Evolutionary conservation across 495 filamentous ascomycete genomes (phyloP), one percentile per base, ranked within the genome.

Genomic region (Astrocystis sublimbata): DNA sequence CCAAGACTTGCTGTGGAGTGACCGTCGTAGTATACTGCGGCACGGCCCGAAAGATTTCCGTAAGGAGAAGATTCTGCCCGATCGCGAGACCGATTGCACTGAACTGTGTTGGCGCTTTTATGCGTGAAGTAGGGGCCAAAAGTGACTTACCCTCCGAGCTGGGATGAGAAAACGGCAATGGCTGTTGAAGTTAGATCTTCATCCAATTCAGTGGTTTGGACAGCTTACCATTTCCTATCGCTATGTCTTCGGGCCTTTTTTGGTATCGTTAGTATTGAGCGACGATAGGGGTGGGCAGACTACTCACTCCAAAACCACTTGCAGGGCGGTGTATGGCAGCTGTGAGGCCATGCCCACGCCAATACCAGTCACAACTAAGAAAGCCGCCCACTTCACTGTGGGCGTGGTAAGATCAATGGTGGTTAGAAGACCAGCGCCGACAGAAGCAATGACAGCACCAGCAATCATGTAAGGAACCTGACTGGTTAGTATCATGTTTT

Each of bases 31-130:
- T 60, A 19, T 60, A 26, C n/a, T 51, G 1, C 1, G 57, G 57
- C 6, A 60, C 43, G 1, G 57, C 15, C 2, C 2, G 10, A 1
- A 4, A n/a, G 5, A 89, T 73, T 0, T 78, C 74, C 65, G 88
- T 86, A 45, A 81, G 79, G 76, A 90, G 87, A 9, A 89, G 75
- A 5, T 79, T 80, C 69, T 90, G 83, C 1, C 76, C 85, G 10
- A 89, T 78, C 0, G 84, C 81, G 55, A 88, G 77, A 62, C 88
- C 89, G 45, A 91, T 70, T 19, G 88, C 82, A 52, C 86, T 87
- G 26, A 86, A 87, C 8, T 90, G 71, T 10, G 7, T 10, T 38
- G 4, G 2, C 9, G 2, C 6, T 76, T 75, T 69, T 89, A 87
- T 52, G 78, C 64, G n/a, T n/a, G n/a, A n/a, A n/a, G n/a, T n/a